phyloP scores from a whole-genome alignment of 1,139 yeast genomes.

The Pichia sp. region DNA sequence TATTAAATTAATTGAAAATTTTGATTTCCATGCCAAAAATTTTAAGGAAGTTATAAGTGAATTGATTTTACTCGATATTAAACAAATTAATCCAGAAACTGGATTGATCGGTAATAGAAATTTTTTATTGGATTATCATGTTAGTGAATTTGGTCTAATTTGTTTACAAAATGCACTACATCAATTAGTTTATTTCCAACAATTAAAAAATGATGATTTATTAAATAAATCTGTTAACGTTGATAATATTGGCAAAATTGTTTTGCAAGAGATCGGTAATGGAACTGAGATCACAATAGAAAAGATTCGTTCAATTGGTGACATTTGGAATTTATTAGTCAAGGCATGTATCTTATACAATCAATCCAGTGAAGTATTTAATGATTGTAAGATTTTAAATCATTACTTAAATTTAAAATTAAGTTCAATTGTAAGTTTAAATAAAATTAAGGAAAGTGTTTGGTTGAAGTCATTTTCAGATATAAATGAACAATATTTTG shows the following conservation, averaged over 20 bases:
- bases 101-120: slow-evolving; percentile 21
- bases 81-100: slow-evolving; percentile 16
- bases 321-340: slow-evolving; percentile 29
- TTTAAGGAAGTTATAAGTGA: slow-evolving; percentile 27
- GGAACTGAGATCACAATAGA: slow-evolving; percentile 12
- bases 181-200: slow-evolving; percentile 29
- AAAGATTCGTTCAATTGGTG: slow-evolving; percentile 19
- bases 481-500: slow-evolving; percentile 27
- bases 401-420: slow-evolving; percentile 28
- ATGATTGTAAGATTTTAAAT: slow-evolving; percentile 29
- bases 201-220: slow-evolving; percentile 7
- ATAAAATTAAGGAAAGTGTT: slow-evolving; percentile 30
- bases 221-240: not conserved
- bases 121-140: slow-evolving; percentile 28
- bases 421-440: slow-evolving; percentile 25
- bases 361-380: slow-evolving; percentile 24
- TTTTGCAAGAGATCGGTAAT: slow-evolving; percentile 8
- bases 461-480: slow-evolving; percentile 31
- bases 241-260: not conserved
- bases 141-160: slow-evolving; percentile 35
- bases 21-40: slow-evolving; percentile 26
- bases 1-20: slow-evolving; percentile 23
- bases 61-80: slow-evolving; percentile 22
- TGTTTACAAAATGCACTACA: slow-evolving; percentile 35
- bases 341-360: slow-evolving; percentile 25